These are phyloP conservation scores for Alternaria ethzedia DNA, from an alignment of 2,329 filamentous ascomycete species.

Conservation along the genomic window DNA sequence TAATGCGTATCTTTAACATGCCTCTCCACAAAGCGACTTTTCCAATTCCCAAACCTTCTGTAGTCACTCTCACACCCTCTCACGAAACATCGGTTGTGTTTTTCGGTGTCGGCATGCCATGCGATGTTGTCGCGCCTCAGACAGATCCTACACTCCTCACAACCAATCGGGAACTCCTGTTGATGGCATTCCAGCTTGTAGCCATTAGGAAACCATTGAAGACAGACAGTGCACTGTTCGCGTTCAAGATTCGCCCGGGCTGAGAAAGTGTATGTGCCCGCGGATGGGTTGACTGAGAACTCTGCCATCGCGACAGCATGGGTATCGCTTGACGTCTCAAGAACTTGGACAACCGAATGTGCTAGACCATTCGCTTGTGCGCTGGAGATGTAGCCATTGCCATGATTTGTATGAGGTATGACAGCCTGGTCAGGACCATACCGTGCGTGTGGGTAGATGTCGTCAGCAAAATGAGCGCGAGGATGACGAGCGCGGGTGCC, in stretches of 20 bases:
- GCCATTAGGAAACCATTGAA: slow-evolving; percentile 22
- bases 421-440: not conserved
- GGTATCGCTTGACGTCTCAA: slow-evolving; percentile 12
- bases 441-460: not conserved
- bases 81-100: slow-evolving; percentile 32
- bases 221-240: slow-evolving; percentile 25
- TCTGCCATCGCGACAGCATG: slow-evolving; percentile 23
- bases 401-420: not conserved
- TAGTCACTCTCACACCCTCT: slow-evolving; percentile 18
- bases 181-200: slow-evolving; percentile 15
- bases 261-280: slow-evolving; percentile 17
- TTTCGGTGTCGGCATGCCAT: slow-evolving; percentile 19
- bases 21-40: slow-evolving; percentile 12
- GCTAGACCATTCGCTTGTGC: not conserved
- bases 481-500: not conserved
- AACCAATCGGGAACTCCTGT: slow-evolving; percentile 20
- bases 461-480: not conserved
- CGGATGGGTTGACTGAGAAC: slow-evolving; percentile 8
- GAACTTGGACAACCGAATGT: slow-evolving; percentile 11
- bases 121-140: slow-evolving; percentile 21
- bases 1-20: slow-evolving; percentile 23
- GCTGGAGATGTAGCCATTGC: not conserved
- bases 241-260: slow-evolving; percentile 29
- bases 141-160: slow-evolving; percentile 25
- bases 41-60: slow-evolving; percentile 25